Percentiles rank a stretch among this genome's conserved stretches.
phyloP scores from a whole-genome alignment of 2,329 filamentous ascomycete species.

The Aspergillus nomiae region DNA sequence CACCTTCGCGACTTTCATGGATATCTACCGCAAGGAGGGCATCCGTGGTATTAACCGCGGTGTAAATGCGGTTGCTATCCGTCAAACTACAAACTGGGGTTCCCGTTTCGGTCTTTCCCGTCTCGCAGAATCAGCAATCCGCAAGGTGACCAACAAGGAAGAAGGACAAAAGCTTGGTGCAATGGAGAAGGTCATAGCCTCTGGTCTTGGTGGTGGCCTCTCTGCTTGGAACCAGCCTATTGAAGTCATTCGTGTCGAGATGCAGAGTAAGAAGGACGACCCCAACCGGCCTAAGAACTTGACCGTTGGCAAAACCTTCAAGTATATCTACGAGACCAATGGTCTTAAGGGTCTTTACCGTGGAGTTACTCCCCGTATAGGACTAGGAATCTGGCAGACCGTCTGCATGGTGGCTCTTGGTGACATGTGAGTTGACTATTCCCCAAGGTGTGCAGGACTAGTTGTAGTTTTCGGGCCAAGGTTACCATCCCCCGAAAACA shows the following conservation, averaged over 20 bases:
- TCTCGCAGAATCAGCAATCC: conserved; percentile 87
- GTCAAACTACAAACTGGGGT: conserved; percentile 99
- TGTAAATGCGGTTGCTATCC: conserved; percentile 97
- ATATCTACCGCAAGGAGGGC: conserved; percentile 93
- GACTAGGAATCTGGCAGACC: conserved; percentile 97
- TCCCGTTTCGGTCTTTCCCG: conserved; percentile 92
- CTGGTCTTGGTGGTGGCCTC: conserved; percentile 85
- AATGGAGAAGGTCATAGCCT: conserved; percentile 85
- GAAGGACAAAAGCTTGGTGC: conserved; percentile 75
- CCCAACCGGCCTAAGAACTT: conserved; percentile 99
- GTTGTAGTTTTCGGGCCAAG: neutral
- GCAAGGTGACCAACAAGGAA: conserved; percentile 74
- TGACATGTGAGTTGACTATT: conserved; percentile 74
- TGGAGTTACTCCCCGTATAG: conserved; percentile 90
- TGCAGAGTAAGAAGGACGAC: conserved; percentile 98
- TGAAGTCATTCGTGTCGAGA: conserved; percentile 98
- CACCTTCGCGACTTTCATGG: conserved; percentile 94
- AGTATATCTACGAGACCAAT: conserved; percentile 88
- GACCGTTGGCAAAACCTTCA: conserved; percentile 80
- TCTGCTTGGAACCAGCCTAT: conserved; percentile 99
- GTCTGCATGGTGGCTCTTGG: conserved; percentile 99
- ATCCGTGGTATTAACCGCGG: conserved; percentile 96
- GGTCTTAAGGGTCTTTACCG: conserved; percentile 92
- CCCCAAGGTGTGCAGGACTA: neutral
- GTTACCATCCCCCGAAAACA: neutral